phyloP scores from a whole-genome alignment of 1,139 yeast genomes.

The Zygotorulaspora mrakii region DNA sequence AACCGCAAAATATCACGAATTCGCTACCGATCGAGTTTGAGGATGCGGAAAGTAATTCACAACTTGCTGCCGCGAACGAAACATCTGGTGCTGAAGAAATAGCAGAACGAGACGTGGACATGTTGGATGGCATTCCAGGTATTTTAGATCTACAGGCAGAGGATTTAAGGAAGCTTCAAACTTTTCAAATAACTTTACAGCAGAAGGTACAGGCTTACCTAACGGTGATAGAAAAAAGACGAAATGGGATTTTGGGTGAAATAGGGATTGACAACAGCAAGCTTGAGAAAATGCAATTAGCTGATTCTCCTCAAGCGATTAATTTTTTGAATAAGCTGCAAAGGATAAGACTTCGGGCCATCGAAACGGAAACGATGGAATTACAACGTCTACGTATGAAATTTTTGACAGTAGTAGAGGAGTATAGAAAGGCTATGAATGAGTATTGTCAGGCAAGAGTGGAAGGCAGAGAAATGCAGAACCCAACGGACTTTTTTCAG shows the following conservation, averaged over 20 bases:
- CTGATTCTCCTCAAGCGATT: conserved; percentile 21
- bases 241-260: conserved; percentile 23
- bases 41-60: not conserved
- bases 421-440: conserved; percentile 28
- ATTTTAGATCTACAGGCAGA: conserved; percentile 15
- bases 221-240: conserved; percentile 24
- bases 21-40: not conserved
- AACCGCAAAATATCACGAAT: not conserved
- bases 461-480: conserved; percentile 20
- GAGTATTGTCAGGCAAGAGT: conserved; percentile 21
- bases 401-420: conserved; percentile 27
- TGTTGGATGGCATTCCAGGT: conserved; percentile 14
- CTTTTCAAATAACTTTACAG: conserved; percentile 24
- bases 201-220: conserved; percentile 24
- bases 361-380: conserved; percentile 34
- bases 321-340: conserved; percentile 28
- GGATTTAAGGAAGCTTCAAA: conserved; percentile 19
- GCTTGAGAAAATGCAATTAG: conserved; percentile 18
- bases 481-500: conserved; percentile 28
- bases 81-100: not conserved
- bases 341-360: conserved; percentile 33
- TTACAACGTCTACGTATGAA: conserved; percentile 28
- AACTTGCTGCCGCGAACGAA: conserved; percentile 2
- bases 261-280: conserved; percentile 24
- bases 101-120: conserved; percentile 7